Conservation (phyloP, 139 green algal species). For the Picochlorum sp. region DNA sequence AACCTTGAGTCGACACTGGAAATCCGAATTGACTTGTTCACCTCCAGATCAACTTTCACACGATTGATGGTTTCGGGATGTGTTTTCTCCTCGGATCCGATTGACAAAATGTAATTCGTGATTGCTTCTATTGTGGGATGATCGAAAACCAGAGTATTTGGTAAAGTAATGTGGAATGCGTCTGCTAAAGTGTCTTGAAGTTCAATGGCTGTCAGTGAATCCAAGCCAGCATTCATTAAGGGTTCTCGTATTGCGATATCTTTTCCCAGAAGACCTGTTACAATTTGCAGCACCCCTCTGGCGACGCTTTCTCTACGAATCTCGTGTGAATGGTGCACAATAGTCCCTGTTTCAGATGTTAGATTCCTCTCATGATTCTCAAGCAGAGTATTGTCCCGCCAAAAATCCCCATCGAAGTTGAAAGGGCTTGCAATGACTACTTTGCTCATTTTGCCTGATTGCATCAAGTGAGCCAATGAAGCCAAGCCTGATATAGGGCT, state of each 20-base stretch:
- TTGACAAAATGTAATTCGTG: not conserved
- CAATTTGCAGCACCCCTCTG: no score
- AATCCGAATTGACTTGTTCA: not conserved
- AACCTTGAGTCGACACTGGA: not conserved
- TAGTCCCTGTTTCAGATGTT: no score
- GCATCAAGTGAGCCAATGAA: slow-evolving; percentile 1
- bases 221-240: slow-evolving; percentile 35
- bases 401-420: no score
- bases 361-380: no score
- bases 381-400: no score
- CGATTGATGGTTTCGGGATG: not conserved
- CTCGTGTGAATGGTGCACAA: no score
- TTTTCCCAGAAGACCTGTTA: no score
- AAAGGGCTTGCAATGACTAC: no score
- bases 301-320: no score
- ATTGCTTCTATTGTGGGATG: slow-evolving; percentile 34
- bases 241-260: slow-evolving; percentile 11
- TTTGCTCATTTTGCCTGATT: no score
- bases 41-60: not conserved
- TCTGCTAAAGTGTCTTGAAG: slow-evolving; percentile 52
- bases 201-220: slow-evolving; percentile 72
- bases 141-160: slow-evolving; percentile 54
- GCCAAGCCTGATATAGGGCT: not conserved
- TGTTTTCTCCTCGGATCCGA: not conserved
- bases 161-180: slow-evolving; percentile 29